Evolutionary conservation across 192 early-diverging fungal genomes (phyloP).

Genomic region (Spizellomyces sp.): DNA sequence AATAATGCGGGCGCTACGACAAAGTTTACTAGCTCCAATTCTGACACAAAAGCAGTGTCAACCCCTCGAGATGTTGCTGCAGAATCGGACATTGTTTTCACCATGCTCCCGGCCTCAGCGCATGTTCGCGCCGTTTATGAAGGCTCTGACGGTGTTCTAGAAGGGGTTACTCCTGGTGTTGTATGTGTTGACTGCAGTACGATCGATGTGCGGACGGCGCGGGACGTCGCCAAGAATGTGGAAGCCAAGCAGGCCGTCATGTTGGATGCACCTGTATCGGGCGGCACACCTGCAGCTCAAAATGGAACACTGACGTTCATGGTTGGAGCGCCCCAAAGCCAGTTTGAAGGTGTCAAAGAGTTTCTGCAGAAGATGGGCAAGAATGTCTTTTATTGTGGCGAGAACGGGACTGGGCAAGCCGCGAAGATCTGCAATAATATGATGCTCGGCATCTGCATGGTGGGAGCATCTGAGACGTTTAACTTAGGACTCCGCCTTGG

Average conservation of each 20-base stretch:
- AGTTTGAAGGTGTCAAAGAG: constrained; percentile 63
- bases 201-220: constrained; percentile 81
- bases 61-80: constrained; percentile 74
- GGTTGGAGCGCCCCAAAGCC: constrained; percentile 72
- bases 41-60: constrained; percentile 55
- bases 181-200: constrained; percentile 89
- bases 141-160: constrained; percentile 65
- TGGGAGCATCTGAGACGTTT: constrained; percentile 90
- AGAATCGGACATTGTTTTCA: constrained; percentile 73
- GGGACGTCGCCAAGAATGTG: constrained; percentile 66
- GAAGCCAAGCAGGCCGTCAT: constrained; percentile 58
- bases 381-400: constrained; percentile 86
- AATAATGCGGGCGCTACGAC: constrained; percentile 55
- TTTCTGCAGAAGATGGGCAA: constrained; percentile 75
- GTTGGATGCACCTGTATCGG: constrained; percentile 94
- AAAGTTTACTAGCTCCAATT: constrained; percentile 46
- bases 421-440: constrained; percentile 99
- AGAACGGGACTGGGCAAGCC: constrained; percentile 80
- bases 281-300: constrained; percentile 86
- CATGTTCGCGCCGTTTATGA: constrained; percentile 86
- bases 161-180: constrained; percentile 38
- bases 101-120: constrained; percentile 85
- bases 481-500: constrained; percentile 85
- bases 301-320: constrained; percentile 95
- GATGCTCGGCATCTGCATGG: constrained; percentile 92